Percentiles rank a stretch among this genome's conserved stretches.
Evolutionary conservation across 225 moss, liverwort and hornwort genomes (phyloP).

Genomic region (Bryoerythrophyllum caledonicum): DNA sequence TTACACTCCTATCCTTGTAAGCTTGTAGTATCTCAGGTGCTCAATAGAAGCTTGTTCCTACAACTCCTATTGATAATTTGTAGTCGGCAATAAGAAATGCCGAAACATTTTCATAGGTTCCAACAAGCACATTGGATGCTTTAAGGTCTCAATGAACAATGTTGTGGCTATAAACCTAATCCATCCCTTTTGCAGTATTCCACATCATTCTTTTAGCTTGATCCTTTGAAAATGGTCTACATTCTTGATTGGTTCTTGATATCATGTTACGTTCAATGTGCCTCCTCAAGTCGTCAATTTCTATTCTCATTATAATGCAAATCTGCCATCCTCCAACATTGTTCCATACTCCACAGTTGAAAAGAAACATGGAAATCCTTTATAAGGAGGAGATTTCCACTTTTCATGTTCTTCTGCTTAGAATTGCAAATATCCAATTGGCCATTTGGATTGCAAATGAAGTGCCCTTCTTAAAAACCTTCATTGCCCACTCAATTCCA

Average conservation of each 20-base stretch:
- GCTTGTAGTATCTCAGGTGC: not conserved
- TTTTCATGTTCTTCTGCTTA: accelerated
- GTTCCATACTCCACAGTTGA: accelerated
- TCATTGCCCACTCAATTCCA: not conserved
- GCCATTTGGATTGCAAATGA: not conserved
- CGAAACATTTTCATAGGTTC: too few relatives aligned
- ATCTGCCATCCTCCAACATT: not conserved
- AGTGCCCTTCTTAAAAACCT: not conserved
- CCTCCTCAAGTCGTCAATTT: not conserved
- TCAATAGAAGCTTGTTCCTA: not conserved
- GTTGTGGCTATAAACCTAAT: too few relatives aligned
- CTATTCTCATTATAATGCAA: not conserved
- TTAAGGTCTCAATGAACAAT: too few relatives aligned
- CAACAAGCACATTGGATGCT: too few relatives aligned
- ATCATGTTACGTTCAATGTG: not conserved
- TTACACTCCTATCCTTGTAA: not conserved
- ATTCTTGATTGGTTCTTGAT: too few relatives aligned
- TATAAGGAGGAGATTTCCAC: too few relatives aligned
- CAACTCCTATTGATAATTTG: not conserved
- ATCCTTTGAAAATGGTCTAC: too few relatives aligned
- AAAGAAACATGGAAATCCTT: accelerated
- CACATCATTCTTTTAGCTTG: too few relatives aligned
- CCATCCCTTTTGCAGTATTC: too few relatives aligned
- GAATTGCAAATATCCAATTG: not conserved
- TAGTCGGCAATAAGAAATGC: not conserved